These are phyloP conservation scores for Prunus fruticosa DNA, from an alignment of 306 rosid genomes.

Conservation along the genomic window DNA sequence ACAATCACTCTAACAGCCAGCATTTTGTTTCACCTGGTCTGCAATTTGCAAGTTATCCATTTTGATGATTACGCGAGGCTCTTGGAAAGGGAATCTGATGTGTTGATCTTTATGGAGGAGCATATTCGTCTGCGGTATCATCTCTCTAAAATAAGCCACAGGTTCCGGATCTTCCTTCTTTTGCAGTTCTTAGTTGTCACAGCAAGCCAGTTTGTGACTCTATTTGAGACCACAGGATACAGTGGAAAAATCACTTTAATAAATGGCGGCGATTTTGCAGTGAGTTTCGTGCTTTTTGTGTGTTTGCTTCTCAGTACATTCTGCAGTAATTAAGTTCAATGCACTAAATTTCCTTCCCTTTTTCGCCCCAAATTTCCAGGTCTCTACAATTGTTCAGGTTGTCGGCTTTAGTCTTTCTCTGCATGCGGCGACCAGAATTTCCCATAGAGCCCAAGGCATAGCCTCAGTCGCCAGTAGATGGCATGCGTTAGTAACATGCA, in stretches of 20 bases:
- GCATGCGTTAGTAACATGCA: constrained; percentile 70
- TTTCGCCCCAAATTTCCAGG: constrained; percentile 37
- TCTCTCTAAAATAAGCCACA: constrained; percentile 84
- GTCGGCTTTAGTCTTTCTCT: constrained; percentile 70
- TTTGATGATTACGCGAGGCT: constrained; percentile 73
- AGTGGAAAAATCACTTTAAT: constrained; percentile 44
- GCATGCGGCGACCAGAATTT: constrained; percentile 78
- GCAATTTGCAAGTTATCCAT: constrained; percentile 81
- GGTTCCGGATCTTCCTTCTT: constrained; percentile 75
- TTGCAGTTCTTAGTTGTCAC: constrained; percentile 70
- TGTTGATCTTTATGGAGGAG: constrained; percentile 64
- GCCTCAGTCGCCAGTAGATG: constrained; percentile 74
- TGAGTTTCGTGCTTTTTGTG: constrained; percentile 37
- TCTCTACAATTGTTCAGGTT: constrained; percentile 77
- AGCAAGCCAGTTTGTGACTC: constrained; percentile 61
- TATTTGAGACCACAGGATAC: constrained; percentile 57
- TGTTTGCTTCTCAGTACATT: not conserved
- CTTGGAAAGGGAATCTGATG: constrained; percentile 64
- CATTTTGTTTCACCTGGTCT: constrained; percentile 77
- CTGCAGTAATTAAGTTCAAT: too few relatives aligned
- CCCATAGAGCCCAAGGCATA: constrained; percentile 78
- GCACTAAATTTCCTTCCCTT: not conserved
- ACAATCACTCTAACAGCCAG: constrained; percentile 69
- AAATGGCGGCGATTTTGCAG: constrained; percentile 86
- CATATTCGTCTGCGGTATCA: constrained; percentile 69